Conservation (phyloP, 2,329 filamentous ascomycete species). For the Polychaeton citri region DNA sequence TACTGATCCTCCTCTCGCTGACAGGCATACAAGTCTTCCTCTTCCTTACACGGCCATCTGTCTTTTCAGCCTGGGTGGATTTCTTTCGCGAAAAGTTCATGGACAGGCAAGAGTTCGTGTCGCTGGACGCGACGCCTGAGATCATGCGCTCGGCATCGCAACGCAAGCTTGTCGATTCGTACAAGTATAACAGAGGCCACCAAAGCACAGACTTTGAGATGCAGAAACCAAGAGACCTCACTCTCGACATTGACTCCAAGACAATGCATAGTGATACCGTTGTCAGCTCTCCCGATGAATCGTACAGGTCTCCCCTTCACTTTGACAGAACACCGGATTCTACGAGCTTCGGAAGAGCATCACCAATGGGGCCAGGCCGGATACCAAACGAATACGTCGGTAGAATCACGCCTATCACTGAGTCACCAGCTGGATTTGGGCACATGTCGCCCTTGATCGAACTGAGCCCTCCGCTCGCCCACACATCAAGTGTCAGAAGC, state of each 20-base stretch:
- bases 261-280: slow-evolving; percentile 11
- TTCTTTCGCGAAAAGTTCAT: slow-evolving; percentile 38
- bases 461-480: slow-evolving; percentile 2
- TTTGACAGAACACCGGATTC: slow-evolving; percentile 3
- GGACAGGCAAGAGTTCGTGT: slow-evolving; percentile 70
- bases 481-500: background rate
- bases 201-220: slow-evolving; percentile 20
- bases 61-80: slow-evolving; percentile 72
- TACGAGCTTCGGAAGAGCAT: slow-evolving; percentile 2
- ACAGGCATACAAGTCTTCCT: slow-evolving; percentile 72
- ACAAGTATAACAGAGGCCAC: slow-evolving; percentile 13
- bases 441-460: slow-evolving; percentile 19
- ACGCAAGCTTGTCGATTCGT: slow-evolving; percentile 6
- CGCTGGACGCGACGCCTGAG: slow-evolving; percentile 51
- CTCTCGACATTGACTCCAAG: slow-evolving; percentile 4
- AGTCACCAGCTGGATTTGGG: slow-evolving; percentile 9
- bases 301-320: slow-evolving; percentile 9
- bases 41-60: slow-evolving; percentile 69
- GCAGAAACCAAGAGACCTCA: slow-evolving; percentile 12
- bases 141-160: slow-evolving; percentile 12
- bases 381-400: slow-evolving; percentile 3
- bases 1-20: slow-evolving; percentile 70
- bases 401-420: slow-evolving; percentile 3
- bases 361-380: slow-evolving; percentile 2
- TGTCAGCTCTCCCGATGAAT: slow-evolving; percentile 13